Base-by-base conservation (phyloP, 768 basidiomycete genomes). In the Suillus paluster region DNA sequence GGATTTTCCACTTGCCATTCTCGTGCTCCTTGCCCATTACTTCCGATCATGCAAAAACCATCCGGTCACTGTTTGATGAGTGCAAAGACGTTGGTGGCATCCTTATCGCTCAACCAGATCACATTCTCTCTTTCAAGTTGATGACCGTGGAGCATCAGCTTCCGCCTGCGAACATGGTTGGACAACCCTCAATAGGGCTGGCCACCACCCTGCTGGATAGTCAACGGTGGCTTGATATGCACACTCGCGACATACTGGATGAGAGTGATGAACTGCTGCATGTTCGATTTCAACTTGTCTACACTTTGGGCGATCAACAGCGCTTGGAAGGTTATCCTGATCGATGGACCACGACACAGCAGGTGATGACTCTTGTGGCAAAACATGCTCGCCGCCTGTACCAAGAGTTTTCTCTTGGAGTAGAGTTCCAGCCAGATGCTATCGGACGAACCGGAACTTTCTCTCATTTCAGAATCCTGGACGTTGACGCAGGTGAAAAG, bases 61-160 rank as follows among this genome's bases (percentile, higher is more conserved):
- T 64, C 7, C 59, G 17, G 64, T 63, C 57, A 5, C 53, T 49
- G 15, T 25, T 71, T 30, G 17, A 10, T 15, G 64, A 75, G 45
- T 85, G 84, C 62, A 70, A 67, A 61, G 59, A 57, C 0, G 69
- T 67, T 46, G 67, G 74, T 11, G 84, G 83, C 0, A 66, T 85
- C 12, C 67, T 83, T 3, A 70, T 85, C 3, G 69, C 73, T 19
- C 83, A 85, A 59, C 84, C 83, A 0, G 82, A 85, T 44, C 83
- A 85, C 50, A 77, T 83, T 4, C 77, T 85, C 7, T 84, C 83
- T 1, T 78, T 80, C 59, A 75, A 77, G 65, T 71, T 85, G 48
- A 76, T 80, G 77, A 73, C 73, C 0, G 62, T 77, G 39, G 76
- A 83, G 33, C 64, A 56, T n/a, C 62, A 61, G 34, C 48, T 60